phyloP scores from a whole-genome alignment of 2,329 filamentous ascomycete genomes.

The Epichloe gansuensis region DNA sequence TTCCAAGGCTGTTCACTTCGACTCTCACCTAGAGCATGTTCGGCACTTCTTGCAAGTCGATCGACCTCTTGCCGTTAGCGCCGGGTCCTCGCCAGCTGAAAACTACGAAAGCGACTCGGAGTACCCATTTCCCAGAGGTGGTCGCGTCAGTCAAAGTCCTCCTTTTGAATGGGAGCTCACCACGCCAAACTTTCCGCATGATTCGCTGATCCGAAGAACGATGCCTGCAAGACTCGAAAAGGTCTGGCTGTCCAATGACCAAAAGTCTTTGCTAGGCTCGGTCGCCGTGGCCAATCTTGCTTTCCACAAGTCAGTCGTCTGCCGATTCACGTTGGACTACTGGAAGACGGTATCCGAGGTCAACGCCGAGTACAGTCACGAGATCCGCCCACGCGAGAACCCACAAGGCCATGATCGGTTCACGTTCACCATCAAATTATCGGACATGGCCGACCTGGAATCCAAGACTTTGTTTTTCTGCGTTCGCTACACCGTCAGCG shows the following conservation, averaged over 20 bases:
- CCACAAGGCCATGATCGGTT: conserved; percentile 71
- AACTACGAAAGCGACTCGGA: conserved; percentile 76
- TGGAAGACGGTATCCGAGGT: conserved; percentile 99
- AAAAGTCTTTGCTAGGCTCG: conserved; percentile 72
- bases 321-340: conserved; percentile 90
- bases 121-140: conserved; percentile 61
- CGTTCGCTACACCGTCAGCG: conserved; percentile 72
- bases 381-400: conserved; percentile 54
- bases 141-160: conserved; percentile 26
- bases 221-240: conserved; percentile 70
- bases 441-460: conserved; percentile 83
- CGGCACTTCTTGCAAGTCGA: conserved; percentile 92
- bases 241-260: conserved; percentile 76
- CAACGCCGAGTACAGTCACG: conserved; percentile 71
- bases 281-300: conserved; percentile 78
- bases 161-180: conserved; percentile 79
- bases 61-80: conserved; percentile 88
- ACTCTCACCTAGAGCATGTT: conserved; percentile 90
- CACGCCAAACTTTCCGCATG: conserved; percentile 65
- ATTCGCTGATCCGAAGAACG: conserved; percentile 39
- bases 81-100: conserved; percentile 82
- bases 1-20: conserved; percentile 95
- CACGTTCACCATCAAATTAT: conserved; percentile 84
- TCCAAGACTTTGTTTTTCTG: conserved; percentile 88
- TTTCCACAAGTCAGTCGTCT: conserved; percentile 80